phyloP scores from a whole-genome alignment of 768 basidiomycete species.

The Sarcomyxa edulis region DNA sequence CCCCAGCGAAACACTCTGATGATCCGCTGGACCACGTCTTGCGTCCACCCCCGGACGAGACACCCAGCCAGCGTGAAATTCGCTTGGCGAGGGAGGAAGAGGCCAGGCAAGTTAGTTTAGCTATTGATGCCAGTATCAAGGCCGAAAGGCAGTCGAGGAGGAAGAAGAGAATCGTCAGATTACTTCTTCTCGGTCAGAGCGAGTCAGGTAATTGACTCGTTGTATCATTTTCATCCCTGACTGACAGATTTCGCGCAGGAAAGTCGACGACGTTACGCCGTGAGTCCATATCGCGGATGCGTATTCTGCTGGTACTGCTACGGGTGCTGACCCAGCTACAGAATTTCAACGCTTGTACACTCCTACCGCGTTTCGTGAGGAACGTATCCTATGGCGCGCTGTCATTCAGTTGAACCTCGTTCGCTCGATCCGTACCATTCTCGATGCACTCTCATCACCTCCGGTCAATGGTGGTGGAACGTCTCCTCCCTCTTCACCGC shows the following conservation, averaged over 20 bases:
- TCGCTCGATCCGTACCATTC: slow-evolving; percentile 68
- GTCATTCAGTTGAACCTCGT: slow-evolving; percentile 82
- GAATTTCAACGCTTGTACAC: slow-evolving; percentile 76
- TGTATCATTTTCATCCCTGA: neutral
- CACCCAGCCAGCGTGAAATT: slow-evolving; percentile 47
- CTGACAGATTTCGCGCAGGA: slow-evolving; percentile 33
- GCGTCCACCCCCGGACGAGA: slow-evolving; percentile 63
- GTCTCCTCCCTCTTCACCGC: slow-evolving; percentile 32
- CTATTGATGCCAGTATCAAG: slow-evolving; percentile 73
- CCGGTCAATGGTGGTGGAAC: slow-evolving; percentile 13
- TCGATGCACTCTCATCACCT: slow-evolving; percentile 38
- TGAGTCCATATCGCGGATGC: slow-evolving; percentile 32
- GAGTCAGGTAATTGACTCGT: slow-evolving; percentile 57
- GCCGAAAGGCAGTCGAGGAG: slow-evolving; percentile 54
- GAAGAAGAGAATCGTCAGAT: slow-evolving; percentile 66
- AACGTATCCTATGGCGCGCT: slow-evolving; percentile 77
- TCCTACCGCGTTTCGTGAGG: slow-evolving; percentile 68
- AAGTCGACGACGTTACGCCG: slow-evolving; percentile 80
- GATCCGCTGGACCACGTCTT: slow-evolving; percentile 68
- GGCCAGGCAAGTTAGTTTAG: slow-evolving; percentile 56
- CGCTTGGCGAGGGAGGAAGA: slow-evolving; percentile 61
- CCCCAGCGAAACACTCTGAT: slow-evolving; percentile 17
- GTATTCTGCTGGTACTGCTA: slow-evolving; percentile 8
- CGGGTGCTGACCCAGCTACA: slow-evolving; percentile 18
- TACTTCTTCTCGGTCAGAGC: slow-evolving; percentile 77